Base-by-base conservation (phyloP, 73 alveolate genomes). In the Paraurostyla sp. region DNA sequence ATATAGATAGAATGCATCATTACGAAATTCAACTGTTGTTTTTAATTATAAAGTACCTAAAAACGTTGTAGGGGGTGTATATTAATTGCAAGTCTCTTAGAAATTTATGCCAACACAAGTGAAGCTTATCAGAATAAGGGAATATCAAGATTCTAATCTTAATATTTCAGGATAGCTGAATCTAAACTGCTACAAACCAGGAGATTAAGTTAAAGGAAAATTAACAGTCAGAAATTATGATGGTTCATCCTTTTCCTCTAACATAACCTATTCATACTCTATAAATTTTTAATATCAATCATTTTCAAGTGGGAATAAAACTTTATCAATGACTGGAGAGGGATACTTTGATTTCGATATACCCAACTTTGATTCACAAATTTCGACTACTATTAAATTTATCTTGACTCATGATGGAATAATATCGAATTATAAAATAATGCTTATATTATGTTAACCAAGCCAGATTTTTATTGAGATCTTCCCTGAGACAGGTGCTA, bases 31-130 rank as follows among this genome's bases (percentile, higher is more conserved):
- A 16, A 78, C 89, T 15, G 71, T 54, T 11, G 35, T 80, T 9
- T 49, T 78, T 78, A 78, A 68, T 16, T 78, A 13, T 59, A 78
- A 78, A 40, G 80, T 78, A 9, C 89, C 89, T 6, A 27, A 23
- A 29, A 29, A 78, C 0, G 76, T 43, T 4, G 80, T 52, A 1
- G 89, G 89, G 0, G 89, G 89, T 4, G 71, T 20, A 18, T 78
- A 78, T 60, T 27, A 18, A 35, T 30, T 52, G 1, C 2, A 13
- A 4, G 29, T 54, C 2, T 30, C 9, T 16, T 16, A 29, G 9
- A 23, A 78, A 38, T 27, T 7, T 7, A 11, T 78, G 20, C 48
- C 71, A 25, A 32, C n/a, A 11, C 32, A 35, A 27, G 45, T 43
- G 0, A 52, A 33, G 43, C 9, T 78, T 11, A 20, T 52, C 7